Evolutionary conservation across 2,329 filamentous ascomycete genomes (phyloP).

Genomic region (Eutypa lata): DNA sequence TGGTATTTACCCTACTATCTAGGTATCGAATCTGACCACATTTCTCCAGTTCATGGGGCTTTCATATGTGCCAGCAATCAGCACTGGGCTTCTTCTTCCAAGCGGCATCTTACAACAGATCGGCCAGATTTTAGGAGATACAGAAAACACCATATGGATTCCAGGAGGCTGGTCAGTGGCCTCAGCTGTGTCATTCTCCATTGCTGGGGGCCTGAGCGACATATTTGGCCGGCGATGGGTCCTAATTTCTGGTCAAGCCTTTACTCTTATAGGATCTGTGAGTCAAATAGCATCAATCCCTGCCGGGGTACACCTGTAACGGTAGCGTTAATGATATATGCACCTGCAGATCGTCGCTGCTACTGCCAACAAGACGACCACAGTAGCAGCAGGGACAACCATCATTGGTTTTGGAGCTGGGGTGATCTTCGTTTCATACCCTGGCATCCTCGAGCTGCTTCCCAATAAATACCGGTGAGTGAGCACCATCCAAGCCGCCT

Average conservation of each 20-base stretch:
- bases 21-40: not conserved
- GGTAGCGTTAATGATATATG: not conserved
- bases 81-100: constrained; percentile 16
- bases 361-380: constrained; percentile 19
- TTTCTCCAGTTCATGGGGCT: constrained; percentile 18
- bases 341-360: constrained; percentile 19
- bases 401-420: constrained; percentile 31
- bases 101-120: constrained; percentile 23
- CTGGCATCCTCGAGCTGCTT: constrained; percentile 30
- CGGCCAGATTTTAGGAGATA: constrained; percentile 13
- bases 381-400: constrained; percentile 25
- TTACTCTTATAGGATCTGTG: constrained; percentile 12
- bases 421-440: constrained; percentile 30
- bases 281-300: not conserved
- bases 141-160: constrained; percentile 19
- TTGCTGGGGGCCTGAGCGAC: constrained; percentile 24
- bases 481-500: not conserved
- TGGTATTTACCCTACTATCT: not conserved
- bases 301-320: not conserved
- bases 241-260: constrained; percentile 12
- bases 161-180: constrained; percentile 16
- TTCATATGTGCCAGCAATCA: constrained; percentile 14
- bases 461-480: not conserved
- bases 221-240: constrained; percentile 17
- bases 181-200: constrained; percentile 15